These are phyloP conservation scores for Leccinum longicurvipes DNA, from an alignment of 768 basidiomycete genomes.

Conservation along the genomic window DNA sequence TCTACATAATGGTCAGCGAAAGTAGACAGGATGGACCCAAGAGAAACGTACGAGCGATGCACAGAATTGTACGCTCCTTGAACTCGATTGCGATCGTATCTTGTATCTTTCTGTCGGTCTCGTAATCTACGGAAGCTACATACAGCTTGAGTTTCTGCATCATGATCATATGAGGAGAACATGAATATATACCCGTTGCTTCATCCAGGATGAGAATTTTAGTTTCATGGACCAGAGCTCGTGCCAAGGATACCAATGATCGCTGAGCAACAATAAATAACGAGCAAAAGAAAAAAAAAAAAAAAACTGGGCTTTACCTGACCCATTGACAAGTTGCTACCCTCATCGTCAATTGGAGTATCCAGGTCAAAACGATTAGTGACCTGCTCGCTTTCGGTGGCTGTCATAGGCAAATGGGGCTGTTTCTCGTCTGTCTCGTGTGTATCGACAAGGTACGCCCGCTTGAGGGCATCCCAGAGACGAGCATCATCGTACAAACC, in stretches of 20 bases:
- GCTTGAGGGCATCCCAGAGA: conserved; percentile 88
- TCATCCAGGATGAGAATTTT: conserved; percentile 88
- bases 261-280: conserved; percentile 50
- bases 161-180: background rate
- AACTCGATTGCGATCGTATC: conserved; percentile 85
- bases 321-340: conserved; percentile 77
- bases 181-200: conserved; percentile 57
- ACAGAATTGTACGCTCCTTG: conserved; percentile 77
- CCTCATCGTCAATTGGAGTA: conserved; percentile 81
- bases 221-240: conserved; percentile 84
- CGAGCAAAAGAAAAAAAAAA: background rate
- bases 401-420: conserved; percentile 29
- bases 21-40: background rate
- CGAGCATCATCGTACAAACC: conserved; percentile 71
- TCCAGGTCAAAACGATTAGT: conserved; percentile 73
- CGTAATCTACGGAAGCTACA: conserved; percentile 78
- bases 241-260: conserved; percentile 80
- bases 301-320: conserved; percentile 8
- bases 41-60: conserved; percentile 73
- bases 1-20: conserved; percentile 40
- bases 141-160: background rate
- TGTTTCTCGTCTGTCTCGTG: conserved; percentile 29
- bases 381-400: conserved; percentile 37
- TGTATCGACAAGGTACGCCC: conserved; percentile 75
- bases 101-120: conserved; percentile 90